Conservation (phyloP, 1,284 basidiomycete genomes). For the Trichosporon sp. region DNA sequence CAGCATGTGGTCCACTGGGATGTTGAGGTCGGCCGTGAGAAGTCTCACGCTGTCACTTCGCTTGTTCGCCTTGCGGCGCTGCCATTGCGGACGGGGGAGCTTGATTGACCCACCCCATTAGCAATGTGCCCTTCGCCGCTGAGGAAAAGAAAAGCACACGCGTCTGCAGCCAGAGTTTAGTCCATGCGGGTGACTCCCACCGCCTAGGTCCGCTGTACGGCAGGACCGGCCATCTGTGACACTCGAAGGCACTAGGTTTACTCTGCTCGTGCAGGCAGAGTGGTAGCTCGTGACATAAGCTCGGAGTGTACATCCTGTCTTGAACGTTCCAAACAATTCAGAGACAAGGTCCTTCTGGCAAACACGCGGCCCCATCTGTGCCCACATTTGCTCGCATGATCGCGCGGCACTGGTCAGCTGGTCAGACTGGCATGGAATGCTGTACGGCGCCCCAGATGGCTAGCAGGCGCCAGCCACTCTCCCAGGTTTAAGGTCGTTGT, state of each 20-base stretch:
- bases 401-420: background rate
- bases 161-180: background rate
- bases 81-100: background rate
- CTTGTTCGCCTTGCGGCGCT: background rate
- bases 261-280: background rate
- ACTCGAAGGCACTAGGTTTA: background rate
- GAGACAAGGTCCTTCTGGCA: background rate
- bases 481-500: background rate
- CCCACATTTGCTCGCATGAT: conserved; percentile 10
- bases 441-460: background rate
- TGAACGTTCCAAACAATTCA: conserved; percentile 1
- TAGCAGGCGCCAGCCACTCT: conserved; percentile 4
- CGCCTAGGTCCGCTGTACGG: conserved; percentile 3
- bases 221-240: conserved; percentile 18
- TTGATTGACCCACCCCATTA: background rate
- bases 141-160: conserved; percentile 6
- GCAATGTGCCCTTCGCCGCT: background rate
- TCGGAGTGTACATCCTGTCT: background rate
- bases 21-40: background rate
- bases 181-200: background rate
- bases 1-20: background rate
- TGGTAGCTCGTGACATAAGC: background rate
- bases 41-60: background rate
- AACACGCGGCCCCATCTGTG: background rate
- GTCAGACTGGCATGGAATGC: background rate